Base-by-base conservation (phyloP, 1,284 basidiomycete genomes). In the Apiotrichum domesticum region DNA sequence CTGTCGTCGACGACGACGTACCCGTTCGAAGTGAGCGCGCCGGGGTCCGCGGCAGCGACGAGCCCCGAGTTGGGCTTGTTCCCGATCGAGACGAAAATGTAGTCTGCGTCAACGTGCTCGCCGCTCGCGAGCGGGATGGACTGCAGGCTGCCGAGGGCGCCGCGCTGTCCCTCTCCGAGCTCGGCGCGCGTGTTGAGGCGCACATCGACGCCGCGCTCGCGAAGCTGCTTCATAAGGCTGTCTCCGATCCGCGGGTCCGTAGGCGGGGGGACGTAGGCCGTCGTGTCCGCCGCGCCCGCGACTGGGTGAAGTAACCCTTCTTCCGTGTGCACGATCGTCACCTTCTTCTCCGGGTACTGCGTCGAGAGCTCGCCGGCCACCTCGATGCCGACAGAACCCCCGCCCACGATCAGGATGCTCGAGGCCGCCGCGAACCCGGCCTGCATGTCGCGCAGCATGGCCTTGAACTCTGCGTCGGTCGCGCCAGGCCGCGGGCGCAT, bases 381-480 rank as follows among this genome's bases (percentile, higher is more conserved):
- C 59, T 81, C 80, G 35, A 80, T 64, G 3, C 80, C 80, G 21
- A 77, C 77, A 0, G 78, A 66, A 6, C 80, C 80, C 46, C 72
- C 78, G 29, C 78, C 78, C 37, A 78, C 59, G 14, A 79, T 55
- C 6, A 79, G 63, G 21, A 79, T 56, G 46, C 67, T 72, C 3
- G 51, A 54, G 2, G 77, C 67, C 8, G 58, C 51, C 29, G 62
- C 63, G 60, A 78, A 63, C 15, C 71, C 70, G 0, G 62, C 47
- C 57, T 78, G 76, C 35, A 63, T 62, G 37, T 63, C 61, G 40
- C 56, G 51, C 40, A 76, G 62, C 15, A 49, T 33, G 10, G 55
- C 33, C 41, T 66, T 59, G 55, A 61, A 67, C 13, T 64, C 66
- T 3, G 52, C 61, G 21, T 61, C 44, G 3, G 62, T 64, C 1